Evolutionary conservation across 441 rosid genomes (phyloP).

Genomic region (Metrosideros polymorpha): DNA sequence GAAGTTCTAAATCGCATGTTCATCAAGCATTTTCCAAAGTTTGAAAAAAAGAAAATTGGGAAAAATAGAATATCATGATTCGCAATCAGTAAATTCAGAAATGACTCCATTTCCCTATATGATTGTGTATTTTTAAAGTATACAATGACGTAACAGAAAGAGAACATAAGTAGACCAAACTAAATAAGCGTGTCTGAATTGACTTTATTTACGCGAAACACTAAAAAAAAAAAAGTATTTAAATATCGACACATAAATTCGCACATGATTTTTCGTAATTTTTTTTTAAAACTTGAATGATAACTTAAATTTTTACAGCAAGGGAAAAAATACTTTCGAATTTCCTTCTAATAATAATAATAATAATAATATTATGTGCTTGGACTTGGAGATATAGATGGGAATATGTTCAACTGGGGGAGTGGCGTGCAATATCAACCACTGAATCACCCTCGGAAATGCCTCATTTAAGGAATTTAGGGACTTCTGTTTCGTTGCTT

Average conservation of each 20-base stretch:
- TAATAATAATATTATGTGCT: neutral
- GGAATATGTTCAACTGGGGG: neutral
- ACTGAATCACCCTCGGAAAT: neutral
- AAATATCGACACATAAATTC: too few relatives aligned
- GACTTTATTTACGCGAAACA: too few relatives aligned
- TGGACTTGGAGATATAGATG: neutral
- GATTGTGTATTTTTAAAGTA: neutral
- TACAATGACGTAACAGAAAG: neutral
- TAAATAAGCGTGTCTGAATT: neutral
- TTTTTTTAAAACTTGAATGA: too few relatives aligned
- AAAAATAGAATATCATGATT: neutral
- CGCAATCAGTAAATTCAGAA: neutral
- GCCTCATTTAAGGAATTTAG: neutral
- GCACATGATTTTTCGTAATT: too few relatives aligned
- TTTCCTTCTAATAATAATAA: neutral
- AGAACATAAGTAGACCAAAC: neutral
- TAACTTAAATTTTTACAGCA: too few relatives aligned
- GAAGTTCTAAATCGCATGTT: neutral
- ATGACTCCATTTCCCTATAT: neutral
- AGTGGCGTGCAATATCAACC: neutral
- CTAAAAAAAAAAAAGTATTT: too few relatives aligned
- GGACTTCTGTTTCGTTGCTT: neutral
- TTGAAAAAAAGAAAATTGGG: neutral
- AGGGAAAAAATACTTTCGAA: neutral
- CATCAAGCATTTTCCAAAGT: neutral